Evolutionary conservation across 2,329 filamentous ascomycete species (phyloP).

Genomic region (Penicillium paneum): DNA sequence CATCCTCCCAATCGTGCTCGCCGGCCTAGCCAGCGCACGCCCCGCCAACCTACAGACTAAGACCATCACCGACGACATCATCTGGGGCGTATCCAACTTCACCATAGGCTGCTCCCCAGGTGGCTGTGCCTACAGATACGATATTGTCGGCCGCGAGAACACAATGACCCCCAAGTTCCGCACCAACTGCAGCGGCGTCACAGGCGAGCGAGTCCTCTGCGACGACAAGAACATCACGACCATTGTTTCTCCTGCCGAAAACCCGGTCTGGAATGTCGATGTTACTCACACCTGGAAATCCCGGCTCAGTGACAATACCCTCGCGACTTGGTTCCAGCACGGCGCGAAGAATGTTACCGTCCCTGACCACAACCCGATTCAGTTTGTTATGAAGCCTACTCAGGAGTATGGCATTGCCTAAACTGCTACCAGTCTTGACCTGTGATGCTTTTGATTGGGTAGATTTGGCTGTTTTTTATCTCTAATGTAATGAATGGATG

Average conservation of each 20-base stretch:
- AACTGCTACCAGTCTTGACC: neutral
- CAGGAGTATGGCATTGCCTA: slow-evolving; percentile 8
- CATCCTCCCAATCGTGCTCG: slow-evolving; percentile 26
- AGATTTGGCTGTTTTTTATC: neutral
- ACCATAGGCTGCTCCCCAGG: slow-evolving; percentile 32
- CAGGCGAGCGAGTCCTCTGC: slow-evolving; percentile 26
- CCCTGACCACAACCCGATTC: neutral
- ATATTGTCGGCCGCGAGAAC: slow-evolving; percentile 26
- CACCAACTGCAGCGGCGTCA: slow-evolving; percentile 33
- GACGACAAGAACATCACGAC: slow-evolving; percentile 25
- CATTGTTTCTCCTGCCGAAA: slow-evolving; percentile 14
- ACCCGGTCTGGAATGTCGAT: slow-evolving; percentile 28
- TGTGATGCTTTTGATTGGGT: neutral
- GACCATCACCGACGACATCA: slow-evolving; percentile 16
- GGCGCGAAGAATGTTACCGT: slow-evolving; percentile 9
- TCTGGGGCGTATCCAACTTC: slow-evolving; percentile 35
- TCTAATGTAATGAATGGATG: neutral
- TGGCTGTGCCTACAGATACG: slow-evolving; percentile 34
- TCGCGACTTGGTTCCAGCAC: slow-evolving; percentile 10
- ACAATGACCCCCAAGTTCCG: slow-evolving; percentile 35
- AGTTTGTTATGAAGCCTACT: slow-evolving; percentile 7
- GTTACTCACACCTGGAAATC: slow-evolving; percentile 29
- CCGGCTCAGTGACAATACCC: slow-evolving; percentile 4
- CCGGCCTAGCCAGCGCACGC: slow-evolving; percentile 22
- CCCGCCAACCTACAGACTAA: slow-evolving; percentile 13